Base-by-base conservation (phyloP, 495 filamentous ascomycete genomes). In the Annulohypoxylon bovei region DNA sequence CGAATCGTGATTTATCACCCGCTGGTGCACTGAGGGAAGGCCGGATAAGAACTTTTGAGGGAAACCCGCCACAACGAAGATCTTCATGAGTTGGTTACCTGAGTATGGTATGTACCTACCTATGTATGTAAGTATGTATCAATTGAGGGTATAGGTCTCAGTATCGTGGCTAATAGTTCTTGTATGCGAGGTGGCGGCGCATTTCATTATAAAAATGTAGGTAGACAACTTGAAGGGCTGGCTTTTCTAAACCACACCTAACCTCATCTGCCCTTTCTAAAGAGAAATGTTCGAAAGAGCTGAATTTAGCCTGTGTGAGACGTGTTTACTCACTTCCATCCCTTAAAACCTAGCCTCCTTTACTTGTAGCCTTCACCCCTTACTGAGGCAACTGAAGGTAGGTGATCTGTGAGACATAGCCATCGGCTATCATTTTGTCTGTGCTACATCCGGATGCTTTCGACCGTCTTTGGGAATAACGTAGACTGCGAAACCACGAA, bases 401-500 rank as follows among this genome's bases (percentile, higher is more conserved):
- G n/a, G n/a, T n/a, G n/a, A 33, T 4, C 4, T n/a, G 68, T 71
- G 62, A 28, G 62, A 71, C 62, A 71, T 65, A 20, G 23, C 27
- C 30, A 61, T 39, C 7, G 9, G 44, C 28, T 40, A 37, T 53
- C 7, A 55, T 60, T 66, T 61, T 23, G 9, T 22, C 18, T 33
- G 54, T 70, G 39, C 0, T n/a, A 65, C 67, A 53, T 23, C 30
- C 50, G 32, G 42, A 56, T 6, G 18, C 25, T 49, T 16, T 40
- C 22, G 47, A 47, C 35, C 18, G 33, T 23, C 8, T 11, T 22
- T n/a, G 37, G 3, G 25, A 12, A 25, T 27, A 56, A 12, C 52
- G 0, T 55, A 37, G 35, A 40, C 6, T 4, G 28, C 6, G 4
- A 57, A 28, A 27, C 6, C 42, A 11, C 16, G 6, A 16, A 16